Base-by-base conservation (phyloP, 2,329 filamentous ascomycete species). In the Pleurostoma richardsiae region DNA sequence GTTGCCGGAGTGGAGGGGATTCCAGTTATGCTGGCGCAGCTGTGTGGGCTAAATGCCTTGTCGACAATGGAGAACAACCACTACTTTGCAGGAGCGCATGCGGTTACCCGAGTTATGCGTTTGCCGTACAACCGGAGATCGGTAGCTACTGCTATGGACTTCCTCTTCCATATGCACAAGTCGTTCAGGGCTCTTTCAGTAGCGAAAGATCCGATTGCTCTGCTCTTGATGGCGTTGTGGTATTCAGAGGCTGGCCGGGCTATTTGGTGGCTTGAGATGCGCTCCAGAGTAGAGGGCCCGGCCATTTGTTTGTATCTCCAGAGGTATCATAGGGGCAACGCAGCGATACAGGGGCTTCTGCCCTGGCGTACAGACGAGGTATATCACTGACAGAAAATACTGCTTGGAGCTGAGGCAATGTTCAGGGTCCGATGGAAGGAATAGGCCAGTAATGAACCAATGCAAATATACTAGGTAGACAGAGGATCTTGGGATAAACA, bases 21-120 rank as follows among this genome's bases (percentile, higher is more conserved):
- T 39, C 51, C 52, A n/a, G 26, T 2, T 0, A 38, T 47, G 0
- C 42, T 65, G 44, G 54, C 53, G 11, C n/a, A 40, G 3, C 3
- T 62, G 3, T 65, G 63, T 46, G 4, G 7, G 1, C 53, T 66
- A 4, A 10, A 52, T 19, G 46, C 30, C 31, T 3, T 10, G 3
- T 51, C 48, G 0, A 49, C 48, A 3, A 4, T 28, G 1, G 41
- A 44, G 2, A 51, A 10, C 36, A 50, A 42, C 19, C 38, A 46
- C 2, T 52, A 52, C 31, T 51, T 52, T 39, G 6, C 10, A 3
- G 30, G 46, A 3, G 45, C 43, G 5, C 50, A 54, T n/a, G 39
- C 48, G 5, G 5, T 54, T 4, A 38, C 43, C 3, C 48, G 43
- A 5, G 33, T 54, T 2, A 11, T 47, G 2, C 4, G 26, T 3